Conservation (phyloP, 1,139 yeast species). For the Meyerozyma guilliermondii region DNA sequence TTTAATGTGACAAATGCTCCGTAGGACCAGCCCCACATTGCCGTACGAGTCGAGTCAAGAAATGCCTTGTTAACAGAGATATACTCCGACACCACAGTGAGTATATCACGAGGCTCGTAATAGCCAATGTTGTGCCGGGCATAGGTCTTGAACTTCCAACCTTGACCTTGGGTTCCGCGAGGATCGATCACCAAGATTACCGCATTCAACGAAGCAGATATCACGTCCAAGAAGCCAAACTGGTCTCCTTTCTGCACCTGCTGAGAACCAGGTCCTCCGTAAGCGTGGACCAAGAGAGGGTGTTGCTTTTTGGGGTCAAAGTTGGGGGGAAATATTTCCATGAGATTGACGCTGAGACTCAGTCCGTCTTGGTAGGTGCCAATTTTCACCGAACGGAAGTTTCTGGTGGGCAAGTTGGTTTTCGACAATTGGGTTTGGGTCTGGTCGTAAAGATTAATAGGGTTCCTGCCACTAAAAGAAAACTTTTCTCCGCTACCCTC, state of each 20-base stretch:
- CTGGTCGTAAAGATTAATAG: slow-evolving; percentile 25
- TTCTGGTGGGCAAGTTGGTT: slow-evolving; percentile 53
- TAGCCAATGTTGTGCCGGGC: slow-evolving; percentile 71
- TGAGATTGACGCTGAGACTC: slow-evolving; percentile 51
- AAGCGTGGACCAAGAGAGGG: slow-evolving; percentile 77
- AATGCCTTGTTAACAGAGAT: slow-evolving; percentile 44
- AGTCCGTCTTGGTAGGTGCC: slow-evolving; percentile 34
- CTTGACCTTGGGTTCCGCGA: slow-evolving; percentile 89
- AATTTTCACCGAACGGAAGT: slow-evolving; percentile 44
- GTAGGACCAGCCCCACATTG: slow-evolving; percentile 96
- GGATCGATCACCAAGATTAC: slow-evolving; percentile 86
- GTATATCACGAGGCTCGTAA: slow-evolving; percentile 85
- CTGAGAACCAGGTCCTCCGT: slow-evolving; percentile 96
- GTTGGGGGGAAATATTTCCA: slow-evolving; percentile 72
- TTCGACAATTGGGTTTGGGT: slow-evolving; percentile 18
- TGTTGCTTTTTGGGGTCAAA: slow-evolving; percentile 58
- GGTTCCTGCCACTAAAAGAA: slow-evolving; percentile 20
- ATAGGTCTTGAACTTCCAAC: slow-evolving; percentile 68
- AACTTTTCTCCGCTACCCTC: slow-evolving; percentile 12
- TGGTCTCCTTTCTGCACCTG: slow-evolving; percentile 50
- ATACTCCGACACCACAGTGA: slow-evolving; percentile 59
- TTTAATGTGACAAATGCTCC: slow-evolving; percentile 81
- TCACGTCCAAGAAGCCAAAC: slow-evolving; percentile 64
- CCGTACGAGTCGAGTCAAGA: slow-evolving; percentile 61
- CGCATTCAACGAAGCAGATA: slow-evolving; percentile 64